These are phyloP conservation scores for Friedmanniomyces simplex DNA, from an alignment of 495 filamentous ascomycete genomes.

Conservation along the genomic window DNA sequence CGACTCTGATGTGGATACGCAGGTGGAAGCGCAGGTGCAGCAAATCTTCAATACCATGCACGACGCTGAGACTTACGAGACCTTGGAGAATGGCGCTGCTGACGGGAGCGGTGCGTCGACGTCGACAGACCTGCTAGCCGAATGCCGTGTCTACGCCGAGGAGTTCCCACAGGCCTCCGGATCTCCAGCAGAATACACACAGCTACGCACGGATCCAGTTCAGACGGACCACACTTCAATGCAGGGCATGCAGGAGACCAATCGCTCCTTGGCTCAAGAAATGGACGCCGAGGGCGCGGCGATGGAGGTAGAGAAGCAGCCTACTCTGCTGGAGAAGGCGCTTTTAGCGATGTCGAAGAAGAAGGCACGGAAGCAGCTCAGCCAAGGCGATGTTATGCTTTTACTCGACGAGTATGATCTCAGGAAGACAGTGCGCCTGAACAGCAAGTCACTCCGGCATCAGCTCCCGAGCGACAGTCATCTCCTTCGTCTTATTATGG, in stretches of 20 bases:
- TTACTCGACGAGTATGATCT: background rate
- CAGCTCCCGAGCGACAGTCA: background rate
- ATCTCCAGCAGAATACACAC: background rate
- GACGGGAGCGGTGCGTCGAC: background rate
- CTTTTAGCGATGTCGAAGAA: background rate
- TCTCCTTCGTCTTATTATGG: background rate
- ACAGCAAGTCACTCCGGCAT: background rate
- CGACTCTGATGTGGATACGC: too few relatives aligned
- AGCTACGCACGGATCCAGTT: background rate
- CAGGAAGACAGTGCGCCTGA: background rate
- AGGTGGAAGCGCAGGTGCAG: too few relatives aligned
- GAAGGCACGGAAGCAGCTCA: background rate
- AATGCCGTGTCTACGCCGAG: background rate
- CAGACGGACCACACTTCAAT: background rate
- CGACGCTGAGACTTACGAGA: background rate
- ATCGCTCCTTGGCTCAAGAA: background rate
- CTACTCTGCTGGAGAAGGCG: conserved; percentile 1
- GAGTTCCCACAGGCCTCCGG: background rate
- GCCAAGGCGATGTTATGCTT: background rate
- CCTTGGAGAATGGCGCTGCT: background rate
- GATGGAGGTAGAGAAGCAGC: background rate
- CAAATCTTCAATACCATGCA: too few relatives aligned
- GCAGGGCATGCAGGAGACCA: background rate
- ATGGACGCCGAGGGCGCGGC: background rate
- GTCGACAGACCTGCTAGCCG: background rate